Percentiles rank a stretch among this genome's conserved stretches.
Evolutionary conservation across 1,139 yeast genomes (phyloP).

Genomic region (Pichia sp.): DNA sequence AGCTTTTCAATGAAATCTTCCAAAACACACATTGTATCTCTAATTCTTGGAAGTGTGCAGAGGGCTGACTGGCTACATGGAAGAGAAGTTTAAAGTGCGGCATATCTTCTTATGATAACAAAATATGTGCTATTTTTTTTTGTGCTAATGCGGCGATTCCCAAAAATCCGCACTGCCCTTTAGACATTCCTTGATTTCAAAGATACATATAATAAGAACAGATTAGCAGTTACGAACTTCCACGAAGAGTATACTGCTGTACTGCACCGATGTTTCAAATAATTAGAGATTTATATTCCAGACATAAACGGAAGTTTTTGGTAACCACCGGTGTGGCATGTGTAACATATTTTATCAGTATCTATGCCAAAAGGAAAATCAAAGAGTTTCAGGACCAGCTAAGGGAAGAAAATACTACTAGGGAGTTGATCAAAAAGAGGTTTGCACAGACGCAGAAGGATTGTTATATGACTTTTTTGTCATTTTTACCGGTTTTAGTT

Average conservation of each 20-base stretch:
- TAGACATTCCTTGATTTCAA: neutral
- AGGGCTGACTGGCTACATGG: too few species aligned
- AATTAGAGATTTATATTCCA: conserved; percentile 44
- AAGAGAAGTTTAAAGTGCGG: too few species aligned
- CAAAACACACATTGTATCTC: too few species aligned
- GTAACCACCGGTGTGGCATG: conserved; percentile 54
- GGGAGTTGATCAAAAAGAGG: conserved; percentile 67
- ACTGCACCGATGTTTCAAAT: conserved; percentile 35
- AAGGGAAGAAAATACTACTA: conserved; percentile 66
- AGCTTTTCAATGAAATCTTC: too few species aligned
- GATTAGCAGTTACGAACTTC: too few species aligned
- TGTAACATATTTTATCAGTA: conserved; percentile 48
- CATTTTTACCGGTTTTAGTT: conserved; percentile 71
- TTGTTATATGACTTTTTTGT: conserved; percentile 76
- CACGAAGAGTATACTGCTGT: too few species aligned
- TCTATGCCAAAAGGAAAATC: conserved; percentile 52
- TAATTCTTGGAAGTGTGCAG: too few species aligned
- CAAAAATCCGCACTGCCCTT: neutral
- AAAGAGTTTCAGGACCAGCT: conserved; percentile 60
- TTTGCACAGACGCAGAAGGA: conserved; percentile 92
- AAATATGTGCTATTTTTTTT: too few species aligned
- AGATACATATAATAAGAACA: neutral
- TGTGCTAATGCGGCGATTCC: too few species aligned
- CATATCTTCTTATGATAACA: too few species aligned
- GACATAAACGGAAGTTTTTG: conserved; percentile 55